Evolutionary conservation across 345 rosid genomes (phyloP), one percentile per base, ranked within the genome.

Genomic region (Syzygium grande): DNA sequence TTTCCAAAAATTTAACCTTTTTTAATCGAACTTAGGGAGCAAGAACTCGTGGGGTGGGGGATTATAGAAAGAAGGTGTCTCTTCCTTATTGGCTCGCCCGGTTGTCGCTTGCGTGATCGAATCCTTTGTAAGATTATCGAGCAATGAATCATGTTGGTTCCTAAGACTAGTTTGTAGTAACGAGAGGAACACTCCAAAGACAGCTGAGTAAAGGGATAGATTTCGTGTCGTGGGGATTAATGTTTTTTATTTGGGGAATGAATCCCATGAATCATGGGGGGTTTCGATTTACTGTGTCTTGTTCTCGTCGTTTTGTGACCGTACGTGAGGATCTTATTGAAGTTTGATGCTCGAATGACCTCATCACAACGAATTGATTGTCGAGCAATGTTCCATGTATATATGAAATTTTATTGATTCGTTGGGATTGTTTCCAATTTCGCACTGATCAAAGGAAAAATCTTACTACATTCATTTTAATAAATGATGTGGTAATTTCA

Each of bases 171-270:
- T 85, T 85, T 89, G 89, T 46, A 25, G 85, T 86, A 85, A 52
- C 90, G 61, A 87, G 23, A 90, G 92, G 92, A 89, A 89, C 93
- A 89, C 92, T 87, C 88, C 90, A 91, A 89, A 85, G 86, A 90
- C 92, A 89, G 90, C 90, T 51, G 84, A 89, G 89, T 91, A 86
- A 51, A 51, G 59, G 1, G 30, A 85, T 58, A 84, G 86, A 84
- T 92, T 91, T 90, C 91, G 91, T 90, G 92, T 85, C 68, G n/a
- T 87, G 23, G 53, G 58, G 84, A 88, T 51, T 58, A 56, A 56
- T 59, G 61, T 25, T 5, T 21, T 11, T 87, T 55, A 11, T 34
- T 89, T 65, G 84, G 89, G 77, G 84, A 80, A 88, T 54, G 88
- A 53, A 30, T n/a, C 87, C 88, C 92, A 86, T 84, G 84, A 89